Evolutionary conservation across 805 yeast species (phyloP).

Genomic region (Starmerella sp.): DNA sequence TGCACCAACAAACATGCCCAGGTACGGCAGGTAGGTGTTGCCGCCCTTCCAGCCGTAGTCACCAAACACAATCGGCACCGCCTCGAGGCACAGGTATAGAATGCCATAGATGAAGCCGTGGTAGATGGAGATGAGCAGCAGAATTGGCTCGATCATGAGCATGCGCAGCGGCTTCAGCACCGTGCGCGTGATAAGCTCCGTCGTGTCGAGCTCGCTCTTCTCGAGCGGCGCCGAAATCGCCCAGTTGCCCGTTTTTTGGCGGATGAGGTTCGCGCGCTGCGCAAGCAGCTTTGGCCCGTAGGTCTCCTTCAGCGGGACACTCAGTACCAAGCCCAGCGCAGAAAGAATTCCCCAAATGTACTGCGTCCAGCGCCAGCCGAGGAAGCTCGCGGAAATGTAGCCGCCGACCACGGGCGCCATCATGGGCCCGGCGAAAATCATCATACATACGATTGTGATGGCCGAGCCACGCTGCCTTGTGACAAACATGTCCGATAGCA

Average conservation of each 20-base stretch:
- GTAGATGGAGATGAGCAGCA: constrained; percentile 54
- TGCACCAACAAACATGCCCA: constrained; percentile 62
- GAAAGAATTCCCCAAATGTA: constrained; percentile 39
- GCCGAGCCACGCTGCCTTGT: constrained; percentile 16
- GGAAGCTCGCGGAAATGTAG: constrained; percentile 61
- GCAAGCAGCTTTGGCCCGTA: constrained; percentile 43
- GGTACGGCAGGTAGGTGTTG: constrained; percentile 64
- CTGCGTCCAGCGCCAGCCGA: constrained; percentile 49
- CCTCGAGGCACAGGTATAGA: constrained; percentile 59
- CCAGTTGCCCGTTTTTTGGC: constrained; percentile 68
- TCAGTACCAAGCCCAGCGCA: constrained; percentile 26
- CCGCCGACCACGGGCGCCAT: constrained; percentile 32
- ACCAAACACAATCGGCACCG: constrained; percentile 61
- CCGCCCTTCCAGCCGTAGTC: constrained; percentile 54
- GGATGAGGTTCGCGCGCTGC: constrained; percentile 50
- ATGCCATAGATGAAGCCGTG: constrained; percentile 74
- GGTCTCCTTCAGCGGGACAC: constrained; percentile 33
- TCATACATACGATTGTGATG: constrained; percentile 9
- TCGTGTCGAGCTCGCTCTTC: constrained; percentile 42
- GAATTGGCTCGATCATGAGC: constrained; percentile 60
- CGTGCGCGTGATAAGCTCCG: constrained; percentile 51
- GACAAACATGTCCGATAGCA: constrained; percentile 17
- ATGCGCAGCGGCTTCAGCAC: constrained; percentile 56
- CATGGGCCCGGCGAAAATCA: constrained; percentile 20
- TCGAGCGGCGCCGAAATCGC: constrained; percentile 89